Percentiles rank a stretch among this genome's conserved stretches.
phyloP scores from a whole-genome alignment of 1,284 basidiomycete species.

The Golubevia sp. region DNA sequence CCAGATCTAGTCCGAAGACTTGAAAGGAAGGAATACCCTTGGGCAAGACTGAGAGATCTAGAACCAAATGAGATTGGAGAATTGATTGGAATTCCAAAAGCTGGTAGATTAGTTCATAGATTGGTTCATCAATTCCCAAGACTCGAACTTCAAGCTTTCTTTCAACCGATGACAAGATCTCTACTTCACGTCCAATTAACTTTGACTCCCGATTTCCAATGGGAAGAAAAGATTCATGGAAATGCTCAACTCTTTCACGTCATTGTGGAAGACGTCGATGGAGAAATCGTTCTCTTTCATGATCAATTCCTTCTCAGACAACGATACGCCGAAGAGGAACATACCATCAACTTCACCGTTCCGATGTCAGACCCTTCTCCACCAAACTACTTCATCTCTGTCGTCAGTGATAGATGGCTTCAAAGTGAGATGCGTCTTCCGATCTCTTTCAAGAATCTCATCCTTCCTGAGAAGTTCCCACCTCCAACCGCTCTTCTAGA shows the following conservation, averaged over 20 bases:
- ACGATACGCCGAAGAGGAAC: constrained; percentile 79
- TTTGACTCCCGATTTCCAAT: constrained; percentile 92
- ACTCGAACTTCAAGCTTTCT: constrained; percentile 71
- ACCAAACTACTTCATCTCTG: constrained; percentile 95
- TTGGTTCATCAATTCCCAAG: constrained; percentile 96
- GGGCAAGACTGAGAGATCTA: constrained; percentile 48
- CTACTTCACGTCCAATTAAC: constrained; percentile 54
- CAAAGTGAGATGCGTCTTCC: constrained; percentile 92
- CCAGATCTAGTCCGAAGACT: constrained; percentile 90
- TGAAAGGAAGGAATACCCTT: constrained; percentile 85
- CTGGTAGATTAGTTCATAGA: constrained; percentile 87
- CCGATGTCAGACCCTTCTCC: constrained; percentile 96
- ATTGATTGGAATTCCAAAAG: constrained; percentile 84
- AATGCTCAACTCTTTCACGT: constrained; percentile 84
- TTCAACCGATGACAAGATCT: constrained; percentile 50
- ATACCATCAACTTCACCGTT: constrained; percentile 90
- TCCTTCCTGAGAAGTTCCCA: constrained; percentile 96
- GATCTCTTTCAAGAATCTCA: constrained; percentile 96
- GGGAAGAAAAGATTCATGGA: constrained; percentile 94
- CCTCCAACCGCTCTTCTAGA: constrained; percentile 89
- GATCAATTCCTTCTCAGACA: constrained; percentile 89
- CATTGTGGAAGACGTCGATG: constrained; percentile 94
- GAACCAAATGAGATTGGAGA: constrained; percentile 70
- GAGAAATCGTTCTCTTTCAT: constrained; percentile 91
- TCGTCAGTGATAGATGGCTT: constrained; percentile 93